Evolutionary conservation across 495 filamentous ascomycete genomes (phyloP), one percentile per base, ranked within the genome.

Genomic region (Neurospora sp.): DNA sequence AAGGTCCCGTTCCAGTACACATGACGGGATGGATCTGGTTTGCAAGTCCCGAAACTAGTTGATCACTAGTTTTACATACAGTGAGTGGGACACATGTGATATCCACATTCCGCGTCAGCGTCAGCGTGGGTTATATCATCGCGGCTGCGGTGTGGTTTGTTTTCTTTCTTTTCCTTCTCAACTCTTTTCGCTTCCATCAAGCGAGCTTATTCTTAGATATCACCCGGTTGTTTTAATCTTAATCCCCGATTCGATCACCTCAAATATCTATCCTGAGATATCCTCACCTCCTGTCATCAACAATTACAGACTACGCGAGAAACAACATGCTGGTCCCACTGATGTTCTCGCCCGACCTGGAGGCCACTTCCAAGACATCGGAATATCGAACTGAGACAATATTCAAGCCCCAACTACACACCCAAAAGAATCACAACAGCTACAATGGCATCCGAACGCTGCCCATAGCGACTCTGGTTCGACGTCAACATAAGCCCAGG

Each of bases 401-500:
- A 38, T 54, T 3, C 73, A 80, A 75, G 71, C 79, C 80, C 0
- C 80, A 79, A 31, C 23, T 81, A 6, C 80, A 81, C 77, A 77
- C 80, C 2, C 71, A 39, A 54, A 77, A 77, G 39, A 72, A 77
- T 70, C 80, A 81, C 73, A 70, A 79, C 75, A 70, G 74, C 4
- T 81, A 82, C 77, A 79, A 80, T 71, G 77, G 78, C 71, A 37
- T 40, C 59, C 71, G 54, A 31, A 39, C 75, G n/a, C 72, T 81
- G 0, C 80, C 79, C 0, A 35, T 74, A 1, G 31, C 72, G 11
- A 75, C 70, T 5, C 73, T 69, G 31, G 75, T 75, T 35, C 66
- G 59, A 20, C n/a, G 42, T 76, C 27, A n/a, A n/a, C n/a, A 66
- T 35, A 16, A n/a, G 10, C 39, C 62, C 31, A 62, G 16, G 20